A percentile compares a stretch with the other conserved stretches of the same genome.
Conservation (phyloP, 306 rosid species). For the Dalbergia cochinchinensis region DNA sequence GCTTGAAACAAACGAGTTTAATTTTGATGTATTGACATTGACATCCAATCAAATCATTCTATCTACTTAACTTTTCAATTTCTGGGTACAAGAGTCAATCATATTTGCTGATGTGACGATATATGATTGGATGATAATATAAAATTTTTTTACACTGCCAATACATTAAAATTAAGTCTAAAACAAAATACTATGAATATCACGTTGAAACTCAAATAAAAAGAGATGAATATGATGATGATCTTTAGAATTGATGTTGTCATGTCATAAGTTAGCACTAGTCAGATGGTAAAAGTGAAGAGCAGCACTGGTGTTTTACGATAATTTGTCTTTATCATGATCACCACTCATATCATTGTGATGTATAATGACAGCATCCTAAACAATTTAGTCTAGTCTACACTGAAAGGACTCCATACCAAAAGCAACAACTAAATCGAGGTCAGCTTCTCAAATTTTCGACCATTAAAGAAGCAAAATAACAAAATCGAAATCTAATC, state of each 20-base stretch:
- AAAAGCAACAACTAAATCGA: constrained; percentile 11
- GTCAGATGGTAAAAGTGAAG: constrained; percentile 10
- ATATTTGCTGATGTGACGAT: too few species aligned
- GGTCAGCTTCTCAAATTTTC: constrained; percentile 23
- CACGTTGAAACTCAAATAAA: not conserved
- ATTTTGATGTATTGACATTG: too few species aligned
- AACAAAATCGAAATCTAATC: constrained; percentile 33
- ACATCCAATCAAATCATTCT: too few species aligned
- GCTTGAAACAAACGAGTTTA: not conserved
- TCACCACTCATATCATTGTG: constrained; percentile 10
- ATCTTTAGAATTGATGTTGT: constrained; percentile 5
- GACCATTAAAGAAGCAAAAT: constrained; percentile 28
- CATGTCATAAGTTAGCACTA: constrained; percentile 19
- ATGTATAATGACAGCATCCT: constrained; percentile 20
- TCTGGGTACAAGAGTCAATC: too few species aligned
- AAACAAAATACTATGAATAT: not conserved
- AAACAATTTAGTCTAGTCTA: constrained; percentile 1
- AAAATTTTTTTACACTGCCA: too few species aligned
- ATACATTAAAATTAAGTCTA: not conserved
- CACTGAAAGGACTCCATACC: not conserved
- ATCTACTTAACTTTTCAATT: too few species aligned
- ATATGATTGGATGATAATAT: too few species aligned
- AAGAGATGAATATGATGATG: not conserved
- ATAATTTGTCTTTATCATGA: constrained; percentile 2
- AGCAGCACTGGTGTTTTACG: constrained; percentile 17